Evolutionary conservation across 106 monocot genomes (phyloP).

Genomic region (Phalaenopsis equestris): DNA sequence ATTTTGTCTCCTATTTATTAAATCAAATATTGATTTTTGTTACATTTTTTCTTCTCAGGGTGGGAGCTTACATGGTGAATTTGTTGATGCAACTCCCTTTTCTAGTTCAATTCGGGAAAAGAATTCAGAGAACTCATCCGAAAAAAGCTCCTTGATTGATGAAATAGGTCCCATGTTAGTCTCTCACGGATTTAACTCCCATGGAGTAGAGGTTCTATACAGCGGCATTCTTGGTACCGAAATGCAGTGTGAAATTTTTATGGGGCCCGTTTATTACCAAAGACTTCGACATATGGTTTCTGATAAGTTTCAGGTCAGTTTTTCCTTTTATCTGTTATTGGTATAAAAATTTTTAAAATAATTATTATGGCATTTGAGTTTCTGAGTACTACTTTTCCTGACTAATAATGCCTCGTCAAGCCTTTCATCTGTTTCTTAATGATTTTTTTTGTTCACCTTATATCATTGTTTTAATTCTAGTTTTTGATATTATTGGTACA

Average conservation of each 20-base stretch:
- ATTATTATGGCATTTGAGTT: too few relatives aligned
- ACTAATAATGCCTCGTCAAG: too few relatives aligned
- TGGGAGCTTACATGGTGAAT: constrained; percentile 72
- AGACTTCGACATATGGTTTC: constrained; percentile 99
- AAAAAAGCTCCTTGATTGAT: constrained; percentile 48
- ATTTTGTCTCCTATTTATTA: neutral
- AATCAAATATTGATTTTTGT: neutral
- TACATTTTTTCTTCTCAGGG: constrained; percentile 33
- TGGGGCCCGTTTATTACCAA: constrained; percentile 98
- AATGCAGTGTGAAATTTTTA: constrained; percentile 84
- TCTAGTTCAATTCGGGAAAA: constrained; percentile 25
- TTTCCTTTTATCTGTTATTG: neutral
- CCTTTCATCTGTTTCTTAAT: too few relatives aligned
- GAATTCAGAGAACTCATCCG: constrained; percentile 21
- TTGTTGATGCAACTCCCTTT: constrained; percentile 93
- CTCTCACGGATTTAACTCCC: constrained; percentile 85
- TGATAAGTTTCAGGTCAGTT: constrained; percentile 86
- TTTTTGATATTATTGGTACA: too few relatives aligned
- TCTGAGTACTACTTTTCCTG: too few relatives aligned
- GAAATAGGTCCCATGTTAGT: constrained; percentile 75
- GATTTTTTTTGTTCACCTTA: too few relatives aligned
- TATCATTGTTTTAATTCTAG: too few relatives aligned
- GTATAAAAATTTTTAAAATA: too few relatives aligned
- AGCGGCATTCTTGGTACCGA: constrained; percentile 93
- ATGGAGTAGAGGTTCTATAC: constrained; percentile 88